Evolutionary conservation across 1,139 yeast species (phyloP).

Genomic region (Yamadazyma aaseri): DNA sequence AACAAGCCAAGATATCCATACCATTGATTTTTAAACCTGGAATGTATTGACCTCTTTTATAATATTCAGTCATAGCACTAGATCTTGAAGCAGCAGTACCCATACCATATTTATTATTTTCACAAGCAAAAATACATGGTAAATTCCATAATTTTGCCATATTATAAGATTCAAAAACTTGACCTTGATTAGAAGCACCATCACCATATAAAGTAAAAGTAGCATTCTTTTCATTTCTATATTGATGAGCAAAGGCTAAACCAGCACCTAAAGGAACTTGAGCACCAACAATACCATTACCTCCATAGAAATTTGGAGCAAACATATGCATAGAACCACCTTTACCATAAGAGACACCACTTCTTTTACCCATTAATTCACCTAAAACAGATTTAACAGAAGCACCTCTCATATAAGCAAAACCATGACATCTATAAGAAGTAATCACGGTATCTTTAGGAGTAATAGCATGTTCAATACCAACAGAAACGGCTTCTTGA

Average conservation of each 20-base stretch:
- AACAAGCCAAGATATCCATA: constrained; percentile 94
- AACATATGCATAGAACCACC: constrained; percentile 99
- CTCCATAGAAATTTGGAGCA: constrained; percentile 94
- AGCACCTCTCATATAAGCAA: constrained; percentile 94
- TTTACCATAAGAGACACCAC: constrained; percentile 94
- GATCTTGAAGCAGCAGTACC: constrained; percentile 98
- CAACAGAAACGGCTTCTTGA: constrained; percentile 98
- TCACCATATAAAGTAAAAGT: constrained; percentile 94
- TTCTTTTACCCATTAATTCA: constrained; percentile 94
- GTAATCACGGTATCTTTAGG: constrained; percentile 86
- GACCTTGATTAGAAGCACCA: constrained; percentile 99
- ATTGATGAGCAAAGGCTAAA: constrained; percentile 94
- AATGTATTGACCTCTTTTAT: constrained; percentile 98
- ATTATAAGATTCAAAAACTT: constrained; percentile 94
- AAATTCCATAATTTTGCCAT: constrained; percentile 99
- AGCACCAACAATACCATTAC: constrained; percentile 99
- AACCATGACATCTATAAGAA: constrained; percentile 98
- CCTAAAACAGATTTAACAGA: constrained; percentile 88
- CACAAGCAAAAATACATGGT: constrained; percentile 94
- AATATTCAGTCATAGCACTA: constrained; percentile 93
- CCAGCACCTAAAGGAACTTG: constrained; percentile 99
- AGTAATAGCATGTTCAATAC: constrained; percentile 92
- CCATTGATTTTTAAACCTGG: constrained; percentile 98
- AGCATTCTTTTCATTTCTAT: constrained; percentile 77
- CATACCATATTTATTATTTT: constrained; percentile 99